Base-by-base conservation (phyloP, 2,329 filamentous ascomycete genomes). In the Aspergillus sp. region DNA sequence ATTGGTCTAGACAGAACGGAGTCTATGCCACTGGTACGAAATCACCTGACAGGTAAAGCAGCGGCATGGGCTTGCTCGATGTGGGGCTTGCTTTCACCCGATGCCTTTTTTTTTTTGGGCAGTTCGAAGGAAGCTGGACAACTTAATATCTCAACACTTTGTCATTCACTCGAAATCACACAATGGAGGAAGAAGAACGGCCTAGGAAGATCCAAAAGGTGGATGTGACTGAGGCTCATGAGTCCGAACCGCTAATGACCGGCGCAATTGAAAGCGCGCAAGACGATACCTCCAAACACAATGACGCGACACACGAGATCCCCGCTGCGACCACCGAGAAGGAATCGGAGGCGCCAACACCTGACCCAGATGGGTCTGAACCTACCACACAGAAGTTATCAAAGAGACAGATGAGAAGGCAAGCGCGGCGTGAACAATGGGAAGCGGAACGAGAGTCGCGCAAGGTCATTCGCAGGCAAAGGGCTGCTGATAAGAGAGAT, bases 341-440 rank as follows among this genome's bases (percentile, higher is more conserved):
- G 6, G 20, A 45, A 3, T 17, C 38, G 12, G 44, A 49, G 11
- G 39, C 24, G 13, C 30, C 43, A 44, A 41, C 44, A 3, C 9
- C 58, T 42, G 30, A 56, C 38, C 17, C 30, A 8, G 24, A 63
- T 9, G 55, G 12, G 9, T 26, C 53, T 9, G 59, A 52, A 20
- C 41, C 45, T 20, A 26, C 49, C 17, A 52, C 62, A 7, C 63
- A 66, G 12, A 61, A 74, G 38, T 64, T 97, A 51, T 96, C 93
- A 17, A 98, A 98, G 69, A 96, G 88, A 68, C 89, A 93, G 65
- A 78, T 89, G 59, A 96, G 96, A 75, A 93, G 91, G 69, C 79
- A 91, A 52, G 85, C 83, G 59, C 87, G 86, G 55, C 82, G 85
- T 62, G 82, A 90, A 69, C 80, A 85, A 70, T 96, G 90, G 89